Base-by-base conservation (phyloP, 345 rosid genomes). In the Kandelia obovata region DNA sequence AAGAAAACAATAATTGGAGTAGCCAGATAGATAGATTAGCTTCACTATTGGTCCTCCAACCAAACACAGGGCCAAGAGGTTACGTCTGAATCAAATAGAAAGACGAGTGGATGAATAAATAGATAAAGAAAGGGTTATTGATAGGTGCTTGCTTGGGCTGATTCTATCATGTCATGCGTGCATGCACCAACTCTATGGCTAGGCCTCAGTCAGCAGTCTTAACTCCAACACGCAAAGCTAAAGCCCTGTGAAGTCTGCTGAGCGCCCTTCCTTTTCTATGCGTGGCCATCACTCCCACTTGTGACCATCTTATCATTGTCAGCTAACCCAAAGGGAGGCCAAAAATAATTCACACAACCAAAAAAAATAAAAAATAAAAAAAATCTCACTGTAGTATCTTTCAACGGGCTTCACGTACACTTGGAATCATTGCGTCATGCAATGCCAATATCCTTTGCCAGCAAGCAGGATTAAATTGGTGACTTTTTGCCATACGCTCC, bases 301-400 rank as follows among this genome's bases (percentile, higher is more conserved):
- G 58, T 75, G 70, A 81, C 83, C 79, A 77, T 82, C 85, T 73
- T 77, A 61, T 79, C 85, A 71, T 11, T 79, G 81, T 76, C 85
- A 82, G 83, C 82, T 62, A 66, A 66, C 34, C 60, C 25, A 57
- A 34, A 21, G 23, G 66, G 65, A 62, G 63, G 37, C 62, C 76
- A 19, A 16, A 47, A 60, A 63, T 9, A 15, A 31, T 31, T 51
- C 34, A 35, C 35, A 16, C 46, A 20, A 66, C 5, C 1, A 35
- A 39, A 39, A 2, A 13, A n/a, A n/a, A n/a, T n/a, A n/a, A n/a
- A n/a, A 13, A 1, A 43, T 2, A 43, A 3, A 15, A 43, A 43
- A 39, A 1, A 39, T 10, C 4, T 39, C 49, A 68, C 64, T 31
- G 20, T 7, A 27, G 46, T 27, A 23, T 13, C 43, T 49, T 34